phyloP scores from a whole-genome alignment of 192 early-diverging fungal species.

The Coemansia sp. region DNA sequence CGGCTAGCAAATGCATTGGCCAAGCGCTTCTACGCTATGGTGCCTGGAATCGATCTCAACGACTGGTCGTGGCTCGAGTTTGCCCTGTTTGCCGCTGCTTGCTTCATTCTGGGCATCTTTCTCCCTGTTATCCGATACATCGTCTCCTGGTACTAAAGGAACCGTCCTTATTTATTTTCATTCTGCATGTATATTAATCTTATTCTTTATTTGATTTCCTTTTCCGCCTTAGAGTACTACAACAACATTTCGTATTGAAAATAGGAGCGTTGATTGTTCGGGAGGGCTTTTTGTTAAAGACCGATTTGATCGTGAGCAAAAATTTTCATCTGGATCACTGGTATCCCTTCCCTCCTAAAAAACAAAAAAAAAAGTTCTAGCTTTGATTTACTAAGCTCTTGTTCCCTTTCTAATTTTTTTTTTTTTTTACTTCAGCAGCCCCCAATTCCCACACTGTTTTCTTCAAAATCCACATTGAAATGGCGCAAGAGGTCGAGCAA shows the following conservation, averaged over 20 bases:
- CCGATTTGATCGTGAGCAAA: background rate
- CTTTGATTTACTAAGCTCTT: background rate
- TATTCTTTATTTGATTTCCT: background rate
- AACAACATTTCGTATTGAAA: background rate
- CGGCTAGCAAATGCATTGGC: too few species aligned
- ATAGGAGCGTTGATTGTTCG: too few species aligned
- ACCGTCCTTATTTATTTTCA: background rate
- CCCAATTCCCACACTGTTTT: background rate
- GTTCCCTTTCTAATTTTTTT: background rate
- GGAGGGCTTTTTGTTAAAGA: too few species aligned
- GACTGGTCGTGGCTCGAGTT: slow-evolving; percentile 56
- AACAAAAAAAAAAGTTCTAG: background rate
- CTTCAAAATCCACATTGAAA: slow-evolving; percentile 6
- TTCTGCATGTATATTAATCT: slow-evolving; percentile 4
- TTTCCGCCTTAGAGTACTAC: background rate
- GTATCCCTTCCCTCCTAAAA: background rate
- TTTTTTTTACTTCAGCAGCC: background rate
- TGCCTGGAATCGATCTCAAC: slow-evolving; percentile 47
- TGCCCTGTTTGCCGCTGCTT: slow-evolving; percentile 43
- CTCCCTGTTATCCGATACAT: slow-evolving; percentile 34
- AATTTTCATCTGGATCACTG: background rate
- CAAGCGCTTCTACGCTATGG: slow-evolving; percentile 35
- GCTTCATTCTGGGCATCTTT: slow-evolving; percentile 40
- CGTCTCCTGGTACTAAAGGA: background rate
- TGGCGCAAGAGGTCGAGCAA: slow-evolving; percentile 28